Conservation (phyloP, 306 rosid species). For the Sicyos edulis region DNA sequence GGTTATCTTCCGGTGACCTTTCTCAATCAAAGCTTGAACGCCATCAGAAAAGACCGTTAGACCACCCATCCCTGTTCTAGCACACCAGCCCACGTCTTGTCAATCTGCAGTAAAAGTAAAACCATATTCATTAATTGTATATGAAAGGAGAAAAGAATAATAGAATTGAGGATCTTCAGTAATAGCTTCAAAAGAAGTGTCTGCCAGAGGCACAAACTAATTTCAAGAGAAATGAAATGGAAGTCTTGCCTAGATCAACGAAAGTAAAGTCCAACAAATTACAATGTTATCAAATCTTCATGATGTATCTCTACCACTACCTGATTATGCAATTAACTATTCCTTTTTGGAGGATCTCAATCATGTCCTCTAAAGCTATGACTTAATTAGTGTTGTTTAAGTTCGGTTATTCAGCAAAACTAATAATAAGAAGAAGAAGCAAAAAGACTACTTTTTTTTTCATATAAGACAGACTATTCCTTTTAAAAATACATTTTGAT, state of each 20-base stretch:
- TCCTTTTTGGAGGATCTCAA: neutral
- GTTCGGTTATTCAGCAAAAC: too few species aligned
- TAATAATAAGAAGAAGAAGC: too few species aligned
- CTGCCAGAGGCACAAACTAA: constrained; percentile 2
- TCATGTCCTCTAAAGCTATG: neutral
- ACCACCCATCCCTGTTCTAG: constrained; percentile 99
- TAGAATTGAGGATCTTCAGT: neutral
- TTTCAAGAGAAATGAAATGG: constrained; percentile 7
- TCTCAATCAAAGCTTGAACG: constrained; percentile 50
- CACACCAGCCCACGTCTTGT: constrained; percentile 79
- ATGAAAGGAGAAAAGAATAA: neutral
- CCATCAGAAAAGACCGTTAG: constrained; percentile 75
- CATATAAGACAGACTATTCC: neutral
- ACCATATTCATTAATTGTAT: neutral
- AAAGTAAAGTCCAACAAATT: neutral
- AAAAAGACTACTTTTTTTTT: neutral
- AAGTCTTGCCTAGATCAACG: constrained; percentile 1
- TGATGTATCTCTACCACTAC: neutral
- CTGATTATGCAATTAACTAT: neutral
- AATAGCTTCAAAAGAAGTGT: neutral
- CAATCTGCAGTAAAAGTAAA: constrained; percentile 42
- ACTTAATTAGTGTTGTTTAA: too few species aligned
- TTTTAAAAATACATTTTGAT: neutral
- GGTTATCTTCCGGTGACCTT: constrained; percentile 72
- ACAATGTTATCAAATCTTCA: neutral